Evolutionary conservation across 306 rosid species (phyloP).

Genomic region (Rosa rugosa): DNA sequence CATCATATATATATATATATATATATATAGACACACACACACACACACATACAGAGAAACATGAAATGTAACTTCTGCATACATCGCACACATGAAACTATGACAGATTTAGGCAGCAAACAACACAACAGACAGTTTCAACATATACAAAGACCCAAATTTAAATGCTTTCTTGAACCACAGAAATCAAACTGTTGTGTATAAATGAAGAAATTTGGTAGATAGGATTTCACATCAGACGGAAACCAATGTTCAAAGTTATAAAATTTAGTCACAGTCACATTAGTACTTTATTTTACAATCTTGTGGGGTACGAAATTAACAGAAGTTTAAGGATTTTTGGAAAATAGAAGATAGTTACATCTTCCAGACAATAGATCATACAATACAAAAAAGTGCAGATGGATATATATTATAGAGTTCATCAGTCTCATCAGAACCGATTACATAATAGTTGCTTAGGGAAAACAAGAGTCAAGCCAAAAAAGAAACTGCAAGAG

Average conservation of each 20-base stretch:
- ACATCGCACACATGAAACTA: background rate
- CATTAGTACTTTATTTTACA: background rate
- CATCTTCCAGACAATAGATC: background rate
- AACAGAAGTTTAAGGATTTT: too few relatives aligned
- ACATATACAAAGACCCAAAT: background rate
- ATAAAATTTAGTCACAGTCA: background rate
- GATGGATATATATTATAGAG: background rate
- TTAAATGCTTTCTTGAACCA: background rate
- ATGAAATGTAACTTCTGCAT: background rate
- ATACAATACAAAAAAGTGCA: background rate
- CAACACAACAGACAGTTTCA: constrained; percentile 2
- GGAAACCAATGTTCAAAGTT: background rate
- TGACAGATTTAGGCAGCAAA: background rate
- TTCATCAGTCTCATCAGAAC: background rate
- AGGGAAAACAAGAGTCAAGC: constrained; percentile 2
- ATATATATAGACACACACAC: too few relatives aligned
- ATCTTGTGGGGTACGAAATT: background rate
- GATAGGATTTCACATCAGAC: background rate
- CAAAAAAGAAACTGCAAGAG: background rate
- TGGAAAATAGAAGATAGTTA: background rate
- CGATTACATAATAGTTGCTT: background rate
- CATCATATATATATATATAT: too few relatives aligned
- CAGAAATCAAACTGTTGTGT: background rate
- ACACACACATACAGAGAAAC: too few relatives aligned
- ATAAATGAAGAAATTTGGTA: background rate